These are phyloP conservation scores for Trametes sp. DNA, from an alignment of 1,284 basidiomycete species.

Conservation along the genomic window DNA sequence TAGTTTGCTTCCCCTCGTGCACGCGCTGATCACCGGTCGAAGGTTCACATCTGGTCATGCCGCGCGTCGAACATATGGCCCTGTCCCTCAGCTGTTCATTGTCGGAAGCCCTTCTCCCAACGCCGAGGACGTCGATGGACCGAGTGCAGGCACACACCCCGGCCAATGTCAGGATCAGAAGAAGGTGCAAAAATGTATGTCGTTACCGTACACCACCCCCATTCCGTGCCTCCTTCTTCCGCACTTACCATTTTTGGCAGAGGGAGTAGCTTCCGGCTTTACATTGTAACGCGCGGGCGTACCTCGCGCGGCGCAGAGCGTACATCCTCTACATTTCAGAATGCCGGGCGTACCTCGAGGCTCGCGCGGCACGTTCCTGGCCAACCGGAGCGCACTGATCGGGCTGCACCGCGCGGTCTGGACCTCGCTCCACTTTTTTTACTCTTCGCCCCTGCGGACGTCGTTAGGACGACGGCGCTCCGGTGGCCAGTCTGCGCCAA, in stretches of 20 bases:
- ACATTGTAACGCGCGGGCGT: background rate
- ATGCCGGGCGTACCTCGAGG: background rate
- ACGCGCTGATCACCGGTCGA: slow-evolving; percentile 15
- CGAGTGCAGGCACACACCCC: background rate
- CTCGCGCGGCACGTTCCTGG: background rate
- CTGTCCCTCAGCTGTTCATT: slow-evolving; percentile 8
- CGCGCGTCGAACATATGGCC: slow-evolving; percentile 19
- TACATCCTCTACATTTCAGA: background rate
- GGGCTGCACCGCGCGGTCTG: slow-evolving; percentile 4
- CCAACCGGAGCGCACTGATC: slow-evolving; percentile 10
- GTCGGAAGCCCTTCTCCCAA: background rate
- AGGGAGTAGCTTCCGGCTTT: slow-evolving; percentile 6
- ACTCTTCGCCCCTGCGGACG: slow-evolving; percentile 16
- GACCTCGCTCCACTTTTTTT: slow-evolving; percentile 1
- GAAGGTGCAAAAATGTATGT: slow-evolving; percentile 7
- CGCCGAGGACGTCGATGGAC: background rate
- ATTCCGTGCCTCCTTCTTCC: background rate
- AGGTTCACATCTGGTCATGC: slow-evolving; percentile 7
- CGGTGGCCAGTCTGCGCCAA: background rate
- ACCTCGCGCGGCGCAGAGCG: background rate
- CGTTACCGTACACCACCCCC: background rate
- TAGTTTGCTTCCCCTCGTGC: slow-evolving; percentile 6
- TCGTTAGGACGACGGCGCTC: slow-evolving; percentile 27
- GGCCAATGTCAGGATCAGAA: slow-evolving; percentile 2
- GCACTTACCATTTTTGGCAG: slow-evolving; percentile 2